phyloP scores from a whole-genome alignment of 2,329 filamentous ascomycete genomes.

The Aspergillus sp. region DNA sequence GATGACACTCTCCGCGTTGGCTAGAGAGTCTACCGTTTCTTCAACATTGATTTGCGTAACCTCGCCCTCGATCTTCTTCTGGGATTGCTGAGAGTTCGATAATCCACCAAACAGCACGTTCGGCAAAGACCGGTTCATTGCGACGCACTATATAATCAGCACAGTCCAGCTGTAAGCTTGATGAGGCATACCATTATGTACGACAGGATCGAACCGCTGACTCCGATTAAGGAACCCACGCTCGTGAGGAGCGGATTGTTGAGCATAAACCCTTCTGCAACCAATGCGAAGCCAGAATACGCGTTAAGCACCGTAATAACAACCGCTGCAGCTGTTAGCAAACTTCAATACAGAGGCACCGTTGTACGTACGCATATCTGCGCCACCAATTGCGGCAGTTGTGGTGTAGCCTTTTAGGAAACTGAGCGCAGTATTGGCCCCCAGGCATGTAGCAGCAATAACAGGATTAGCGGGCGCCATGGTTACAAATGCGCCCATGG shows the following conservation, averaged over 20 bases:
- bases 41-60: slow-evolving; percentile 77
- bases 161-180: neutral
- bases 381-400: slow-evolving; percentile 85
- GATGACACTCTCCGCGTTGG: slow-evolving; percentile 79
- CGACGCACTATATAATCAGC: slow-evolving; percentile 60
- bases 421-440: slow-evolving; percentile 73
- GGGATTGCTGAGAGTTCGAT: slow-evolving; percentile 57
- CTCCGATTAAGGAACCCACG: slow-evolving; percentile 82
- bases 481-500: slow-evolving; percentile 79
- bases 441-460: slow-evolving; percentile 75
- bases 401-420: slow-evolving; percentile 88
- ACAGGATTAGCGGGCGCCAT: slow-evolving; percentile 77
- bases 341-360: slow-evolving; percentile 13
- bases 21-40: slow-evolving; percentile 73
- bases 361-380: slow-evolving; percentile 71
- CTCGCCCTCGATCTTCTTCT: slow-evolving; percentile 71
- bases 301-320: slow-evolving; percentile 89
- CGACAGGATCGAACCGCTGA: slow-evolving; percentile 83
- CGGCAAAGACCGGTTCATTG: slow-evolving; percentile 87
- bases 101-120: slow-evolving; percentile 89
- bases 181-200: slow-evolving; percentile 62
- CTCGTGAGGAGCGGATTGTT: slow-evolving; percentile 82
- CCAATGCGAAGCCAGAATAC: slow-evolving; percentile 85
- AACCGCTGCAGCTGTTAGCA: slow-evolving; percentile 54
- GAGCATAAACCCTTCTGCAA: slow-evolving; percentile 90